Conservation (phyloP, 2,329 filamentous ascomycete species). For the Uncinocarpus reesii region DNA sequence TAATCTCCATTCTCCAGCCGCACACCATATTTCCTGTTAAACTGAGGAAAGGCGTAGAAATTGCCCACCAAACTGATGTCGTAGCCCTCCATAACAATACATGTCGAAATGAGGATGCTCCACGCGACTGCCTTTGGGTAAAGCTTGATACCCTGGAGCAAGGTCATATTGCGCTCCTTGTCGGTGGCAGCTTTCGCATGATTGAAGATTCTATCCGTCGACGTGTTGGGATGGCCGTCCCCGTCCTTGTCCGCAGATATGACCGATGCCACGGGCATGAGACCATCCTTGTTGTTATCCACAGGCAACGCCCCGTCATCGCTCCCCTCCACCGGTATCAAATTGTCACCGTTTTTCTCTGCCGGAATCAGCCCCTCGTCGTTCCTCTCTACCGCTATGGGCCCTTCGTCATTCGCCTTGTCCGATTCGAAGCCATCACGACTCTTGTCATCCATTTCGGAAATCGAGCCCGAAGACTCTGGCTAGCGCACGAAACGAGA, state of each 20-base stretch:
- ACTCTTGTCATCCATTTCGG: too few relatives aligned
- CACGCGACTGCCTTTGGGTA: slow-evolving; percentile 81
- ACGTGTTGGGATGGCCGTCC: neutral
- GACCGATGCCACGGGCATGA: slow-evolving; percentile 5
- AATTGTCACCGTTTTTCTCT: too few relatives aligned
- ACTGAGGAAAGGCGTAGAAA: slow-evolving; percentile 49
- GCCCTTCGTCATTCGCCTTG: too few relatives aligned
- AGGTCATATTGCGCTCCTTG: slow-evolving; percentile 54
- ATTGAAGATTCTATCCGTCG: slow-evolving; percentile 11
- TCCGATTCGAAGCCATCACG: too few relatives aligned
- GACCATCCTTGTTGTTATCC: too few relatives aligned
- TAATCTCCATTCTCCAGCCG: slow-evolving; percentile 27
- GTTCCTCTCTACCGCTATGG: too few relatives aligned
- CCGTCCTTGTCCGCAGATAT: neutral
- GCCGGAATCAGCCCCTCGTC: too few relatives aligned
- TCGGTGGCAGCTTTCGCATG: slow-evolving; percentile 37
- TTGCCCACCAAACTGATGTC: slow-evolving; percentile 73
- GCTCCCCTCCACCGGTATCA: neutral
- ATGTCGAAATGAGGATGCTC: slow-evolving; percentile 79
- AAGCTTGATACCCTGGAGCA: slow-evolving; percentile 64
- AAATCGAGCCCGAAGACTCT: neutral
- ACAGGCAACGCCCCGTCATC: neutral
- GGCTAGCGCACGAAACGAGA: neutral
- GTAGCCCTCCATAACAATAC: slow-evolving; percentile 86
- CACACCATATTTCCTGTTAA: slow-evolving; percentile 35